These are phyloP conservation scores for Peterozyma toletana DNA, from an alignment of 805 yeast genomes.

Conservation along the genomic window DNA sequence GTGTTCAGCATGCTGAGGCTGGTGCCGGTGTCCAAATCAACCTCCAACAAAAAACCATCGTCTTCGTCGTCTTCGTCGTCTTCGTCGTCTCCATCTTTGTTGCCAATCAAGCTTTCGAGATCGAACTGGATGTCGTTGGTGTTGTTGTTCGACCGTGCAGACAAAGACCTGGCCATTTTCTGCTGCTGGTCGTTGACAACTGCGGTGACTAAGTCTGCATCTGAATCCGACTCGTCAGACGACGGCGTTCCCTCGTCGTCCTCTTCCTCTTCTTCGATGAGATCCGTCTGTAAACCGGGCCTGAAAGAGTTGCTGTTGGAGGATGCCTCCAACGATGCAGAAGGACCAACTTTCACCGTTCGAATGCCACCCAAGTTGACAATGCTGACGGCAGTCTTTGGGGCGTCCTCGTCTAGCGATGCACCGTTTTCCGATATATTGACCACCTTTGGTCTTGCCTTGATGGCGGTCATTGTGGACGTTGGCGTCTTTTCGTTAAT, in stretches of 20 bases:
- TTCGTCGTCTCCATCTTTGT: not conserved
- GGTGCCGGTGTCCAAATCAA: not conserved
- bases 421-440: slow-evolving; percentile 32
- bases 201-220: not conserved
- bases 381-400: slow-evolving; percentile 5
- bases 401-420: slow-evolving; percentile 4
- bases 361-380: slow-evolving; percentile 4
- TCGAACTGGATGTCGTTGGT: not conserved
- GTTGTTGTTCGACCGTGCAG: not conserved
- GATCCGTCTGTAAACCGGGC: slow-evolving; percentile 15
- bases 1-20: not conserved
- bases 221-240: not conserved
- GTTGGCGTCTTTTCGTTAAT: slow-evolving; percentile 28
- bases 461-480: slow-evolving; percentile 64
- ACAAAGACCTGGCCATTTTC: not conserved
- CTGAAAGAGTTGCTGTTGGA: slow-evolving; percentile 9
- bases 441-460: slow-evolving; percentile 70
- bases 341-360: slow-evolving; percentile 1
- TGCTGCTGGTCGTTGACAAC: not conserved
- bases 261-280: slow-evolving; percentile 16
- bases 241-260: slow-evolving; percentile 4
- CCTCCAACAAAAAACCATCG: not conserved
- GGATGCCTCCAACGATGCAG: not conserved
- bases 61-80: not conserved
- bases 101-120: not conserved